Evolutionary conservation across 192 early-diverging fungal species (phyloP), one percentile per base, ranked within the genome.

Genomic region (Coemansia umbellata): DNA sequence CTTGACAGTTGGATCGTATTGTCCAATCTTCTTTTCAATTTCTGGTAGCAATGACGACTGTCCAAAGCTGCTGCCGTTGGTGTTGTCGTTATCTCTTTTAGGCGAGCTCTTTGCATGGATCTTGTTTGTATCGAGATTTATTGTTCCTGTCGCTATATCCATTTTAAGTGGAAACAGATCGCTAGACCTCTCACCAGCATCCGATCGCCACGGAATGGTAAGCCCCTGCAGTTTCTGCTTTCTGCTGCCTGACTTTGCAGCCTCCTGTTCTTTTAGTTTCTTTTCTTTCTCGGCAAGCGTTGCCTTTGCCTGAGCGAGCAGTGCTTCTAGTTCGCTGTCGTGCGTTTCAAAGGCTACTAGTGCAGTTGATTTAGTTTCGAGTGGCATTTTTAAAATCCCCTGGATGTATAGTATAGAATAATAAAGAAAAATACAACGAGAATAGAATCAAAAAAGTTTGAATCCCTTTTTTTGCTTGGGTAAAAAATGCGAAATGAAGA

Each of bases 241-340:
- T 21, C 27, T 6, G 36, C 23, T 33, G 19, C 7, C n/a, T n/a
- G 14, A 15, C 15, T 15, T 37, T 48, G 41, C 15, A 26, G 30
- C 4, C 3, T 31, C 26, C 18, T 7, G 37, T 36, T 42, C 27
- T 43, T 39, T 42, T 48, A 50, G 54, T 23, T 47, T 33, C 31
- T 55, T 37, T 36, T 49, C 39, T 18, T 55, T 55, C 21, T 21
- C 31, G 1, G 53, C 52, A 49, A 65, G 48, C 18, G 55, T 26
- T 43, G 49, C 39, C 32, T 58, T 69, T n/a, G 74, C 67, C 43
- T 77, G 67, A 28, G 23, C 44, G 9, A 77, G 67, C 59, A 77
- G 56, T 8, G 36, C 54, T 31, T 52, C 49, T 3, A 77, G 74
- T 18, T 66, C 53, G 27, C 52, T 53, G 51, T 77, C 74, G 27